These are phyloP conservation scores for Coemansia sp. DNA, from an alignment of 192 early-diverging fungal genomes.

Conservation along the genomic window DNA sequence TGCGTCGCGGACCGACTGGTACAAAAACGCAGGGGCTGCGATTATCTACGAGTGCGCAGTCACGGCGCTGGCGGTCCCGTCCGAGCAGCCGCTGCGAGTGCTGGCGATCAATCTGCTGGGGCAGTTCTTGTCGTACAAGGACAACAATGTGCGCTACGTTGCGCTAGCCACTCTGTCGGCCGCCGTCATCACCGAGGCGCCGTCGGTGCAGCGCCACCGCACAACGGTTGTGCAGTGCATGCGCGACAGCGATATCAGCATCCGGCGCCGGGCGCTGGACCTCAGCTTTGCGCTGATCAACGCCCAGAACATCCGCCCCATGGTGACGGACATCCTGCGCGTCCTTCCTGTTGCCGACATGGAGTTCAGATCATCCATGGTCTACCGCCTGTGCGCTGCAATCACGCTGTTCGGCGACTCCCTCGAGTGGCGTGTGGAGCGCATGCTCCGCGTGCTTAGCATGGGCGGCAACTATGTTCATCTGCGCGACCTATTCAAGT, in stretches of 20 bases:
- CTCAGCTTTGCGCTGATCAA: conserved; percentile 96
- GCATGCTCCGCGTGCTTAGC: conserved; percentile 84
- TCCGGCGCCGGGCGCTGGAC: conserved; percentile 93
- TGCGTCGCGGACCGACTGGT: conserved; percentile 89
- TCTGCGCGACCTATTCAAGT: conserved; percentile 78
- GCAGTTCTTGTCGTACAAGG: conserved; percentile 89
- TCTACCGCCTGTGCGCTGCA: conserved; percentile 85
- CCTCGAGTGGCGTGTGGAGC: conserved; percentile 97
- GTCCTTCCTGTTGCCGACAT: conserved; percentile 90
- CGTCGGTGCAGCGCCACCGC: conserved; percentile 96
- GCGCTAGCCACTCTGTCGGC: conserved; percentile 96
- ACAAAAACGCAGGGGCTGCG: conserved; percentile 97
- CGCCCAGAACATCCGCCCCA: conserved; percentile 84
- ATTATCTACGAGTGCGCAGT: conserved; percentile 97
- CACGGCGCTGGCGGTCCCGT: conserved; percentile 94
- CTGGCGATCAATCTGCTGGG: conserved; percentile 98
- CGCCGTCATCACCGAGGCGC: conserved; percentile 84
- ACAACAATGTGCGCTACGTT: conserved; percentile 98
- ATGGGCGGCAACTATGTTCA: conserved; percentile 70
- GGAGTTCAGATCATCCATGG: conserved; percentile 90
- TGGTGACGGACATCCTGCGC: conserved; percentile 89
- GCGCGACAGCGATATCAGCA: conserved; percentile 92
- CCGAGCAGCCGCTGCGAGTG: conserved; percentile 86
- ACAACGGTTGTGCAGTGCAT: conserved; percentile 96
- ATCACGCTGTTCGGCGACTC: conserved; percentile 94